phyloP scores from a whole-genome alignment of 2,329 filamentous ascomycete species.

The Alternaria sp. region DNA sequence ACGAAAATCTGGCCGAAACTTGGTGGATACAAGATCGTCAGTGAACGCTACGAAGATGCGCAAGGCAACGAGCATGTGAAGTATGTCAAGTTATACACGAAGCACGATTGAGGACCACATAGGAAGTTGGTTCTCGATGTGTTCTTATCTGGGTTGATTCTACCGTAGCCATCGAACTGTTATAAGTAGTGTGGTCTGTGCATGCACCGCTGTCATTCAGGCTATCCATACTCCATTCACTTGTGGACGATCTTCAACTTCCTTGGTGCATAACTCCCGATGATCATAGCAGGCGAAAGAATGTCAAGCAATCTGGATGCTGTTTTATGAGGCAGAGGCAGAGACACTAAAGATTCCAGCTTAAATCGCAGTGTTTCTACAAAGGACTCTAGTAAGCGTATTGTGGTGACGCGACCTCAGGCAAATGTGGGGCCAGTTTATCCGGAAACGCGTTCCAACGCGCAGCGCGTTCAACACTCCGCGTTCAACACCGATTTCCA shows the following conservation, averaged over 20 bases:
- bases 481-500: background rate
- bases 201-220: background rate
- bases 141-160: background rate
- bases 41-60: constrained; percentile 39
- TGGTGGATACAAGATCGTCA: constrained; percentile 44
- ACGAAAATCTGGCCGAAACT: constrained; percentile 36
- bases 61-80: constrained; percentile 42
- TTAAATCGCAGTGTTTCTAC: background rate
- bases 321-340: too few species aligned
- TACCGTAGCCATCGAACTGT: background rate
- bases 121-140: background rate
- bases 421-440: background rate
- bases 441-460: background rate
- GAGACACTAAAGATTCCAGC: too few species aligned
- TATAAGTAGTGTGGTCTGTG: background rate
- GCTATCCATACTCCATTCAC: background rate
- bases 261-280: background rate
- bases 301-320: background rate
- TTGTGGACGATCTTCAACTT: background rate
- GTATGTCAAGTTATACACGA: constrained; percentile 46
- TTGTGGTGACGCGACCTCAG: background rate
- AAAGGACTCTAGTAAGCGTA: background rate
- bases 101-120: constrained; percentile 20
- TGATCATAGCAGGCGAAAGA: background rate
- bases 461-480: background rate